Base-by-base conservation (phyloP, 1,284 basidiomycete species). In the Psilocybe mexicana region DNA sequence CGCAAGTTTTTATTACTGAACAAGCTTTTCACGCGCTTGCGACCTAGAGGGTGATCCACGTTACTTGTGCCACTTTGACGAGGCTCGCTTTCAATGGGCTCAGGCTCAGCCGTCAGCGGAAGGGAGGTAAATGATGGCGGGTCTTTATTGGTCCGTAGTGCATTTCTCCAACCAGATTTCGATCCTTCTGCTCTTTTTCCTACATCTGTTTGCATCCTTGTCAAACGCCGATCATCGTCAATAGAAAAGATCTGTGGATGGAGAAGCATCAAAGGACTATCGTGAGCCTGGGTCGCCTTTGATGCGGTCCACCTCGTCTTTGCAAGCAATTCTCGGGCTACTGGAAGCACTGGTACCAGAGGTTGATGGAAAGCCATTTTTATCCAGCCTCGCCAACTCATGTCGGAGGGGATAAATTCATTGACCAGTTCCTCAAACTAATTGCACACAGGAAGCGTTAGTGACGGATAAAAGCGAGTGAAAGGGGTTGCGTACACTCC, bases 361-460 rank as follows among this genome's bases (percentile, higher is more conserved):
- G 86, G 88, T 65, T 88, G 89, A 58, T 90, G 85, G 72, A 90
- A 87, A 7, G 87, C 92, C 77, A 88, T 86, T 70, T 90, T 92
- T 50, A 94, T 80, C 89, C 88, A 91, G 5, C 88, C 88, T 67
- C 80, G 82, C 88, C 88, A 89, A 50, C 85, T 86, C 67, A 83
- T 85, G 62, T 88, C 83, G 2, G 86, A 87, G 1, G 89, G 88
- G 61, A 91, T 85, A 67, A 90, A 91, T 65, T 91, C 87, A 63
- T 92, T 85, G 14, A 93, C 87, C 35, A 95, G 69, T 60, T 94
- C 92, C 69, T 93, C 88, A 63, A 93, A 93, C 81, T 92, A 74
- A 24, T 6, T n/a, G 4, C 10, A 72, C 44, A 52, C 30, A 12
- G 53, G 42, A 49, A 38, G 14, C 46, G 43, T 59, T 47, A 35